Evolutionary conservation across 345 rosid species (phyloP).

Genomic region (rapeseed (Brassica napus)): Da-Ae NC_063439.1:3432501-3433000

Average conservation of each 20-base stretch:
- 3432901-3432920: conserved; percentile 20
- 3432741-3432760: conserved; percentile 35
- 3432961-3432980: not conserved
- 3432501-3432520: conserved; percentile 30
- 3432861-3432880: not conserved
- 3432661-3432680: conserved; percentile 31
- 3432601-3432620: conserved; percentile 33
- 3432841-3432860: not conserved
- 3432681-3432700: not conserved
- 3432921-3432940: conserved; percentile 34
- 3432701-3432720: not conserved
- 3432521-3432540: conserved; percentile 34
- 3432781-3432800: conserved; percentile 42
- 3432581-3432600: conserved; percentile 37
- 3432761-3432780: conserved; percentile 42
- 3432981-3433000: not conserved
- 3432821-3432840: conserved; percentile 40
- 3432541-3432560: conserved; percentile 40
- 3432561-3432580: conserved; percentile 32
- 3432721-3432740: not conserved
- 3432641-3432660: conserved; percentile 33
- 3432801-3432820: conserved; percentile 37
- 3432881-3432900: not conserved
- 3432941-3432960: conserved; percentile 35
- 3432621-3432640: conserved; percentile 24